A percentile compares a stretch with the other conserved stretches of the same genome.
Conservation (phyloP, 306 rosid genomes). For the Castanospermum australe region DNA sequence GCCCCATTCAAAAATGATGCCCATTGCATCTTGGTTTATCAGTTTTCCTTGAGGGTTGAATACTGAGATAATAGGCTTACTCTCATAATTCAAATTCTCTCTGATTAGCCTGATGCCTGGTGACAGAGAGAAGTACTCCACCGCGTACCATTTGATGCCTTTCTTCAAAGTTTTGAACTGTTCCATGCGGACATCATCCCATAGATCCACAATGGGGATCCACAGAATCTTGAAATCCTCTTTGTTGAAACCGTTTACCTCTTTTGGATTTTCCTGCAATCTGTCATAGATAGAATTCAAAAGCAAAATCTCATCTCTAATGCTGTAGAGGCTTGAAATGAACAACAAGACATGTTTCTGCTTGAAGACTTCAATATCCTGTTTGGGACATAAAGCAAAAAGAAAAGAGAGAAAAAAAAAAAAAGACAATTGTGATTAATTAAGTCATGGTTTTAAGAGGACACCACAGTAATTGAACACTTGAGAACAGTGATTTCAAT, state of each 20-base stretch:
- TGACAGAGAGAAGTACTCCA: slow-evolving; percentile 12
- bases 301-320: slow-evolving; percentile 38
- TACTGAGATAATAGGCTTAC: slow-evolving; percentile 28
- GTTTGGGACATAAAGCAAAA: slow-evolving; percentile 1
- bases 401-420: too few species aligned
- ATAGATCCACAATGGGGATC: slow-evolving; percentile 24
- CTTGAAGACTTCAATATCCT: slow-evolving; percentile 29
- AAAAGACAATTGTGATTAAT: too few species aligned
- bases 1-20: slow-evolving; percentile 41
- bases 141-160: slow-evolving; percentile 26
- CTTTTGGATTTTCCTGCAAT: slow-evolving; percentile 20
- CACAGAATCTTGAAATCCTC: slow-evolving; percentile 41
- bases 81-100: slow-evolving; percentile 20
- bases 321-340: slow-evolving; percentile 30
- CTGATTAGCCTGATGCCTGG: slow-evolving; percentile 17
- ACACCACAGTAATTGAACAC: too few species aligned
- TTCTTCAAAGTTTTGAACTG: neutral
- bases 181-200: neutral
- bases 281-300: slow-evolving; percentile 34
- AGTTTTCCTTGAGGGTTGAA: neutral
- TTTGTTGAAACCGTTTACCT: slow-evolving; percentile 26
- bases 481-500: too few species aligned
- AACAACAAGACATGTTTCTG: slow-evolving; percentile 29
- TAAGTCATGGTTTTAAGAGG: too few species aligned
- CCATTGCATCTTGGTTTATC: slow-evolving; percentile 34